Conservation (phyloP, 495 filamentous ascomycete species). For the Talaromyces liani region DNA sequence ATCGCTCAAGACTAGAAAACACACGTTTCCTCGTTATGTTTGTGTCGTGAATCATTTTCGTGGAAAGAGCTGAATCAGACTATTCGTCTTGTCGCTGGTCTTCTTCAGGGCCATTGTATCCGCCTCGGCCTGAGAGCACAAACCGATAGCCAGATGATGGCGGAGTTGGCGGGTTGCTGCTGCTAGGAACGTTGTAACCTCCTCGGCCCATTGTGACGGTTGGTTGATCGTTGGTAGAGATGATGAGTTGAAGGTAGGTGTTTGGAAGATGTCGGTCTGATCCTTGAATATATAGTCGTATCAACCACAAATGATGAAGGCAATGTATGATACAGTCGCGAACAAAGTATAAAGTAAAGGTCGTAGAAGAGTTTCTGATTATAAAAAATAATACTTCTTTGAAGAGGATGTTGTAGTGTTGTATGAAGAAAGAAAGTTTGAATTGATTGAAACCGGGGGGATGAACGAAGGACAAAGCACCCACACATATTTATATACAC, state of each 20-base stretch:
- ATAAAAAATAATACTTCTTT: neutral
- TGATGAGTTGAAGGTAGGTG: neutral
- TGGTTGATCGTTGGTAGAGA: neutral
- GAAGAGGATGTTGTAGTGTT: neutral
- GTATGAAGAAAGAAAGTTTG: neutral
- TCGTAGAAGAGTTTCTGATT: neutral
- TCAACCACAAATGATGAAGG: neutral
- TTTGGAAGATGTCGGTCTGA: neutral
- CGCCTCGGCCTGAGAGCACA: slow-evolving; percentile 44
- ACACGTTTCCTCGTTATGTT: slow-evolving; percentile 3
- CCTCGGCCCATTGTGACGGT: slow-evolving; percentile 20
- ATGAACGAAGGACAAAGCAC: neutral
- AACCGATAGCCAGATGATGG: slow-evolving; percentile 5
- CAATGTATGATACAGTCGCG: neutral
- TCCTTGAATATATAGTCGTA: neutral
- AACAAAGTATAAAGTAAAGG: neutral
- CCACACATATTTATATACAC: neutral
- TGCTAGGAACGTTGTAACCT: slow-evolving; percentile 18
- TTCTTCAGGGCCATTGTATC: slow-evolving; percentile 38
- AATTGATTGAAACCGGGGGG: neutral
- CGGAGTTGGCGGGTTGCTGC: slow-evolving; percentile 7
- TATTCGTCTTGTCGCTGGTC: slow-evolving; percentile 10
- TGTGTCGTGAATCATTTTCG: slow-evolving; percentile 29
- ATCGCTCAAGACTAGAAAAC: neutral
- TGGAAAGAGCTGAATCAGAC: slow-evolving; percentile 12